Evolutionary conservation across 106 monocot genomes (phyloP).

Genomic region (Platanthera guangdongensis): DNA sequence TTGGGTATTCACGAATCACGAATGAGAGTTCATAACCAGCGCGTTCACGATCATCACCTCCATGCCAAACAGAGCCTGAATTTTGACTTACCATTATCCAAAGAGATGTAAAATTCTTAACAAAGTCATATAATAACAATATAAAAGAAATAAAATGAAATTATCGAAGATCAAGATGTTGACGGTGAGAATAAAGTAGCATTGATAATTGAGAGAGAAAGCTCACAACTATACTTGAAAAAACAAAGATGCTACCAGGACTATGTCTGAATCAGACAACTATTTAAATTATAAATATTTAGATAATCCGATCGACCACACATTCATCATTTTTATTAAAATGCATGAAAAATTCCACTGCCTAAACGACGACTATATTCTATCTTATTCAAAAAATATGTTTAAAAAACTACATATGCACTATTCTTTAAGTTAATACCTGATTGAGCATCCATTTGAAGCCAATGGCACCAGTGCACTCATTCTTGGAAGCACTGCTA

Average conservation of each 20-base stretch:
- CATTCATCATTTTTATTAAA: too few relatives aligned
- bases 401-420: background rate
- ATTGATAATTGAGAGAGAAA: background rate
- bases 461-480: conserved; percentile 70
- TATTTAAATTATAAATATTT: background rate
- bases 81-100: background rate
- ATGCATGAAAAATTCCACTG: too few relatives aligned
- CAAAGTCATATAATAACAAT: background rate
- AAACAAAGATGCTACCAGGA: background rate
- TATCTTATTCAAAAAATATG: background rate
- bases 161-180: background rate
- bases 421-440: conserved; percentile 20
- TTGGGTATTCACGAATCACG: too few relatives aligned
- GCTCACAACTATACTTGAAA: background rate
- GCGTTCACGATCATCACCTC: too few relatives aligned
- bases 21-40: too few relatives aligned
- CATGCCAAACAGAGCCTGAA: background rate
- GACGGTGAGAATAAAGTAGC: background rate
- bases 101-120: background rate
- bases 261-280: background rate
- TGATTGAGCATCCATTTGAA: conserved; percentile 93
- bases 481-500: conserved; percentile 76
- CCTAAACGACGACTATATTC: too few relatives aligned
- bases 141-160: background rate
- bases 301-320: too few relatives aligned